Base-by-base conservation (phyloP, 106 monocot species). In the Triglochin maritima region DNA sequence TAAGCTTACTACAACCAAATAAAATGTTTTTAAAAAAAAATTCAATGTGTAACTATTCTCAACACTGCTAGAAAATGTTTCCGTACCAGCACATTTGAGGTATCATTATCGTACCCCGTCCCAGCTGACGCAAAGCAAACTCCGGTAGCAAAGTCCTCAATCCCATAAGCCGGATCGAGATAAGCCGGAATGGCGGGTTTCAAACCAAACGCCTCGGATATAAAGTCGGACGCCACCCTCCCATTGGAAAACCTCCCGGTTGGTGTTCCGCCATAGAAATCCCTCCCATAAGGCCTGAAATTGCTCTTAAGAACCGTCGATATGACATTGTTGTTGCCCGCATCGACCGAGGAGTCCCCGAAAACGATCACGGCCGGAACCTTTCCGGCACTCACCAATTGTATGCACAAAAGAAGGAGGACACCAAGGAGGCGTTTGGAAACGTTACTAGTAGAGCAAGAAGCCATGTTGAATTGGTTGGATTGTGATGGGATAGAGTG, bases 241-340 rank as follows among this genome's bases (percentile, higher is more conserved):
- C 76, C 76, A 47, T 76, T 76, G 63, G 69, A 69, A 45, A 76
- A 76, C 62, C 76, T 69, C 60, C 76, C 76, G 11, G 76, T 76
- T 51, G 76, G 69, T 62, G 62, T 10, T 4, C 76, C 76, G 9
- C 63, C 69, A 13, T 46, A 65, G 69, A 76, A 76, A n/a, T 76
- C 76, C 46, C 76, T 10, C 45, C 76, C 76, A 17, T 76, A 76
- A 1, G 76, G 76, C 8, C 17, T 47, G 76, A 76, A 76, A 63
- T 76, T 69, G 55, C 76, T 76, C 76, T 63, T 76, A 9, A 76
- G 69, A 2, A 76, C 15, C 0, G 76, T 76, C 17, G 59, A 14
- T 8, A 76, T 69, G 46, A 10, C 62, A 14, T 76, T 69, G 69
- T 76, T 76, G 63, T 76, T 76, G 41, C 76, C 76, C 43, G 76